Conservation (phyloP, 1,139 yeast genomes). For the Debaryomyces singareniensis region DNA sequence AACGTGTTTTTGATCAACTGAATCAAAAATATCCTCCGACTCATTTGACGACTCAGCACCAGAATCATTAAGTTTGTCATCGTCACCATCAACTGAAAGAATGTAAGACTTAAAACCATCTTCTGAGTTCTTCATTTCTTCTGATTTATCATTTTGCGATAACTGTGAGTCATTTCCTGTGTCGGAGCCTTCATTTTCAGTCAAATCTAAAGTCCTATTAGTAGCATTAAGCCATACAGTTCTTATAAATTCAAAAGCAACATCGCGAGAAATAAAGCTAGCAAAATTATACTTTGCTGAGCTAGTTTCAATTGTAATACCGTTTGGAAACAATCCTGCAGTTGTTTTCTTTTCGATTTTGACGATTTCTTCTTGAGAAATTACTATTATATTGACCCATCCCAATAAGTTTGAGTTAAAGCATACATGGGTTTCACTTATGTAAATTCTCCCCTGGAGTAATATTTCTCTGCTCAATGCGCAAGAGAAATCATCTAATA, state of each 20-base stretch:
- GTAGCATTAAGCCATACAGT: constrained; percentile 43
- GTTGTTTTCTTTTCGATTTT: constrained; percentile 75
- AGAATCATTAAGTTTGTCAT: constrained; percentile 8
- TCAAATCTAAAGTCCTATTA: constrained; percentile 7
- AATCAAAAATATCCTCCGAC: not conserved
- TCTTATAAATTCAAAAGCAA: constrained; percentile 63
- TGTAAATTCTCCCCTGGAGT: constrained; percentile 84
- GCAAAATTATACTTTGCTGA: constrained; percentile 75
- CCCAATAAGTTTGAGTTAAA: constrained; percentile 91
- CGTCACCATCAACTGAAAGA: constrained; percentile 28
- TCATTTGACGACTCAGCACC: constrained; percentile 5
- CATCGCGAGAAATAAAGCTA: constrained; percentile 77
- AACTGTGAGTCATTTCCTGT: constrained; percentile 1
- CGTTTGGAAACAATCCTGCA: constrained; percentile 89
- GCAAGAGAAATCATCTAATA: constrained; percentile 83
- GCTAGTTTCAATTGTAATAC: constrained; percentile 67
- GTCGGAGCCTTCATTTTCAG: constrained; percentile 3
- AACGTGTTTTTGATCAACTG: constrained; percentile 5
- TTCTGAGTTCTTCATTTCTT: constrained; percentile 8
- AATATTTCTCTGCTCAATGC: constrained; percentile 84
- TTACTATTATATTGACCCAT: constrained; percentile 79
- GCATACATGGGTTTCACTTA: constrained; percentile 75
- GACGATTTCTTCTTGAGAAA: constrained; percentile 67
- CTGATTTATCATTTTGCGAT: not conserved
- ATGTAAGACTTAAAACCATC: constrained; percentile 24